Evolutionary conservation across 1,284 basidiomycete species (phyloP).

Genomic region (Marasmius fiardii): DNA sequence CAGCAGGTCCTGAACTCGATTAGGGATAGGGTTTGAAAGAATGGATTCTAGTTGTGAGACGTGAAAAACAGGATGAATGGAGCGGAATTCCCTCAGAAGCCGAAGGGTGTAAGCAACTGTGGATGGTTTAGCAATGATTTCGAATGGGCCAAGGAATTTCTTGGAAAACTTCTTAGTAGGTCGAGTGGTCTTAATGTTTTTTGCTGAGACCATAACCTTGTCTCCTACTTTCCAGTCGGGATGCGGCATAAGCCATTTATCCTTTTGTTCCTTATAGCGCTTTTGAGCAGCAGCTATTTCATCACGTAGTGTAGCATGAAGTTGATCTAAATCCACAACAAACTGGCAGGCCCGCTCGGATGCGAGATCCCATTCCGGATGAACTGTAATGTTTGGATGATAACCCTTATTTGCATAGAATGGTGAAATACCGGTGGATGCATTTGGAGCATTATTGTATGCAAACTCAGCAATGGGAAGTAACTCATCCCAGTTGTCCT

Average conservation of each 20-base stretch:
- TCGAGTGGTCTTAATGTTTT: slow-evolving; percentile 11
- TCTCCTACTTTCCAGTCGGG: background rate
- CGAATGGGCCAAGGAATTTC: slow-evolving; percentile 27
- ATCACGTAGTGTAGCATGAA: too few species aligned
- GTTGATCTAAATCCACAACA: too few species aligned
- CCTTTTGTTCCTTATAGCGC: slow-evolving; percentile 2
- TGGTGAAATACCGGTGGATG: slow-evolving; percentile 5
- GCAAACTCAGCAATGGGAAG: too few species aligned
- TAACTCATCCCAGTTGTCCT: too few species aligned
- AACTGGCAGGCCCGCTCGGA: too few species aligned
- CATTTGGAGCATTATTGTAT: slow-evolving; percentile 29
- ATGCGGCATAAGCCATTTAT: background rate
- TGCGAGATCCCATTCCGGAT: too few species aligned
- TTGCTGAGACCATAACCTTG: background rate
- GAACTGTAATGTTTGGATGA: too few species aligned
- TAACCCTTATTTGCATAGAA: slow-evolving; percentile 7
- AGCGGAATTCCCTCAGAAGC: background rate
- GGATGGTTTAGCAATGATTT: slow-evolving; percentile 20
- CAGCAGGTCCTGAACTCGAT: too few species aligned
- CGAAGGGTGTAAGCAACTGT: too few species aligned
- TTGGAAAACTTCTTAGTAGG: slow-evolving; percentile 30
- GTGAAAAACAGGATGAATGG: background rate
- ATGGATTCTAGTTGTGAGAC: too few species aligned
- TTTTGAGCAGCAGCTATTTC: too few species aligned
- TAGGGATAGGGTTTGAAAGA: too few species aligned